phyloP scores from a whole-genome alignment of 306 rosid species.

The Crotalaria pallida region DNA sequence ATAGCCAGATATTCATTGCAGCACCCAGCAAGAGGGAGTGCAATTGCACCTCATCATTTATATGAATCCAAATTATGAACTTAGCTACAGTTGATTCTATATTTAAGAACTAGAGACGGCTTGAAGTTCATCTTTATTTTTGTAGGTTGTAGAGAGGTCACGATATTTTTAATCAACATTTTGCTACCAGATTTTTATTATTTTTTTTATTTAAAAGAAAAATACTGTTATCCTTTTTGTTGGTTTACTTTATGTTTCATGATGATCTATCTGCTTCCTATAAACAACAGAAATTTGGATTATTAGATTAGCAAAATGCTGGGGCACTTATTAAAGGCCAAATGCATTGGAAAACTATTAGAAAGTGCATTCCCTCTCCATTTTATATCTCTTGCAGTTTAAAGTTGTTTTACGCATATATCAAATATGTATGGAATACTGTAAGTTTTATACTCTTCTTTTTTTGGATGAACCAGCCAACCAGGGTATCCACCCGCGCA shows the following conservation, averaged over 20 bases:
- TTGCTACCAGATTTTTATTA: background rate
- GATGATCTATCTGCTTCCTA: background rate
- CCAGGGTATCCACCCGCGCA: too few relatives aligned
- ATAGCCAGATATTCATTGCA: slow-evolving; percentile 7
- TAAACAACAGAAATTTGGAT: background rate
- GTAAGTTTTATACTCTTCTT: too few relatives aligned
- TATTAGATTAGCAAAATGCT: too few relatives aligned
- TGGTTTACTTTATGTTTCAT: background rate
- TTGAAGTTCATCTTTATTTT: slow-evolving; percentile 22
- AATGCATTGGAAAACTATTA: too few relatives aligned
- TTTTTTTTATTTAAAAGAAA: too few relatives aligned
- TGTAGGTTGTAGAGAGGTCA: slow-evolving; percentile 22
- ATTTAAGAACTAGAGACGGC: slow-evolving; percentile 21
- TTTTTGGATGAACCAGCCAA: too few relatives aligned
- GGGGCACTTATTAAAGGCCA: too few relatives aligned
- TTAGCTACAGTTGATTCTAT: slow-evolving; percentile 15
- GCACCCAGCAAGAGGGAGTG: slow-evolving; percentile 3
- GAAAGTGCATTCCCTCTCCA: too few relatives aligned
- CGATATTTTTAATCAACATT: slow-evolving; percentile 17
- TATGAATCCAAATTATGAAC: slow-evolving; percentile 6
- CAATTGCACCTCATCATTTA: slow-evolving; percentile 21
- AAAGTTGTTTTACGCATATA: too few relatives aligned
- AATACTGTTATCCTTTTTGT: too few relatives aligned
- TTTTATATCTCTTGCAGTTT: too few relatives aligned
- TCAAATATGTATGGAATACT: too few relatives aligned